Percentiles rank a stretch among this genome's conserved stretches.
Evolutionary conservation across 352 stramenopile genomes (phyloP).

Genomic region (Pythium monospermum): DNA sequence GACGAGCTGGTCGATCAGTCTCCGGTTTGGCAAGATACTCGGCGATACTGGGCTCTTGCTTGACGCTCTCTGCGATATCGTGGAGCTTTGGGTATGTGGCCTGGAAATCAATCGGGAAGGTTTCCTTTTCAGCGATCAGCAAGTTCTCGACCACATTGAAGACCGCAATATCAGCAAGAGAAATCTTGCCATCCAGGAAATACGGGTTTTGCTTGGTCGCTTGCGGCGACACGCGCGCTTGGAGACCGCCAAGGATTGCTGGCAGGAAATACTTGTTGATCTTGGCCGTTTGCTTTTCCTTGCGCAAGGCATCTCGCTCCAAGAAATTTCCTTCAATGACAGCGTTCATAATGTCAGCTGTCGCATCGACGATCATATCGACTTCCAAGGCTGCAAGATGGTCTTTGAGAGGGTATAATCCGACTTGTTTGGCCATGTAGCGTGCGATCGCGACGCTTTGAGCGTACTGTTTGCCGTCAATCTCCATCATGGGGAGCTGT

Average conservation of each 20-base stretch:
- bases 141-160: constrained; percentile 36
- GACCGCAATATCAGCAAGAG: constrained; percentile 31
- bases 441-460: constrained; percentile 36
- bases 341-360: constrained; percentile 21
- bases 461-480: constrained; percentile 29
- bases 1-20: constrained; percentile 15
- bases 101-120: constrained; percentile 28
- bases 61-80: constrained; percentile 13
- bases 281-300: constrained; percentile 21
- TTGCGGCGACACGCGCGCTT: constrained; percentile 10
- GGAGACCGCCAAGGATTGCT: constrained; percentile 20
- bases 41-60: constrained; percentile 15
- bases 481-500: constrained; percentile 40
- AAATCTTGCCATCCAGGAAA: constrained; percentile 30
- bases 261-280: constrained; percentile 31
- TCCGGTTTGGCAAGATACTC: constrained; percentile 16
- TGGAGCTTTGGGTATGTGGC: constrained; percentile 23
- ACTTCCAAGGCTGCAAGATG: constrained; percentile 27
- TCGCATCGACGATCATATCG: constrained; percentile 31
- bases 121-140: constrained; percentile 22
- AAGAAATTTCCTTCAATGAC: constrained; percentile 24
- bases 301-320: constrained; percentile 24
- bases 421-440: constrained; percentile 34
- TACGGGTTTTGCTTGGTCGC: constrained; percentile 15
- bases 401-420: constrained; percentile 28